A percentile compares a stretch with the other conserved stretches of the same genome.
These are phyloP conservation scores for Calycina herbarum DNA, from an alignment of 2,329 filamentous ascomycete genomes.

Conservation along the genomic window DNA sequence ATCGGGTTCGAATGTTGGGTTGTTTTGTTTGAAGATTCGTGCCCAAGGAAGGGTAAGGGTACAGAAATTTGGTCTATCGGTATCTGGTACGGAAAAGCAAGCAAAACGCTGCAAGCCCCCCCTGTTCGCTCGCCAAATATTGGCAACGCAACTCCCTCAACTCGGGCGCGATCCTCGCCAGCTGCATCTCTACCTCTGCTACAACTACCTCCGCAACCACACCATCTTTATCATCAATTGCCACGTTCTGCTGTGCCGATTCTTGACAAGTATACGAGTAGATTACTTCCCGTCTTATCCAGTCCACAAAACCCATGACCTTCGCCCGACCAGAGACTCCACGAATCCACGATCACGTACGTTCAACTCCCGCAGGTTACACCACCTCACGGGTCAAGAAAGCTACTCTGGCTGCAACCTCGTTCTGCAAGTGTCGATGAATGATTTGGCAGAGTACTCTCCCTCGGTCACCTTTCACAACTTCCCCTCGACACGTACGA, in stretches of 20 bases:
- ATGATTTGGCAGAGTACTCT: no score
- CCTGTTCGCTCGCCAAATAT: background rate
- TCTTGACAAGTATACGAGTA: background rate
- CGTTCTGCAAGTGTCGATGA: background rate
- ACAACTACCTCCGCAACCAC: background rate
- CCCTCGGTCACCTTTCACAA: no score
- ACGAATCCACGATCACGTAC: background rate
- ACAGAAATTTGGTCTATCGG: background rate
- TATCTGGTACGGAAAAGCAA: background rate
- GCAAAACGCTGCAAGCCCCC: background rate
- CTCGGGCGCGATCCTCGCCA: background rate
- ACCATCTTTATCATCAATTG: background rate
- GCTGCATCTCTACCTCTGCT: background rate
- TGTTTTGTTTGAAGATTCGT: background rate
- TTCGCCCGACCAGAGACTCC: background rate
- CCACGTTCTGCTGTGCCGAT: background rate
- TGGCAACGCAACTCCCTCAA: background rate
- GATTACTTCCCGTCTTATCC: background rate
- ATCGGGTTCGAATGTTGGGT: background rate
- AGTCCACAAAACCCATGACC: background rate
- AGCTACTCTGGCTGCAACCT: background rate
- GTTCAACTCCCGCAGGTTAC: background rate
- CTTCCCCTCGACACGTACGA: no score
- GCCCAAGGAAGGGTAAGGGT: background rate
- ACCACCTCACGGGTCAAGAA: background rate